Evolutionary conservation across 176 grass and related monocot genomes (phyloP).

Genomic region (Triticum aestivum): IWGSC_CS_RefSeq_v2.1 NC_057813.1:454329461-454329960

Average conservation of each 20-base stretch:
- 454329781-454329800: too few species aligned
- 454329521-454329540: slow-evolving; percentile 70
- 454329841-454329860: slow-evolving; percentile 98
- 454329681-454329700: slow-evolving; percentile 69
- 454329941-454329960: slow-evolving; percentile 89
- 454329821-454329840: not conserved
- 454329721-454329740: slow-evolving; percentile 63
- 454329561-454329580: not conserved
- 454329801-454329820: too few species aligned
- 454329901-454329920: slow-evolving; percentile 77
- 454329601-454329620: not conserved
- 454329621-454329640: slow-evolving; percentile 48
- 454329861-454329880: slow-evolving; percentile 93
- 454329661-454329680: slow-evolving; percentile 98
- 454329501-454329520: slow-evolving; percentile 60
- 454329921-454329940: slow-evolving; percentile 80
- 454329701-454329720: slow-evolving; percentile 56
- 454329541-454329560: slow-evolving; percentile 63
- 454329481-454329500: slow-evolving; percentile 56
- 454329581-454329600: not conserved
- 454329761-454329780: not conserved
- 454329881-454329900: slow-evolving; percentile 96
- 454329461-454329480: slow-evolving; percentile 62
- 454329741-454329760: not conserved
- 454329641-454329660: slow-evolving; percentile 83